A percentile compares a stretch with the other conserved stretches of the same genome.
Conservation (phyloP, 2,329 filamentous ascomycete species). For the Sporothrix pallida region DNA sequence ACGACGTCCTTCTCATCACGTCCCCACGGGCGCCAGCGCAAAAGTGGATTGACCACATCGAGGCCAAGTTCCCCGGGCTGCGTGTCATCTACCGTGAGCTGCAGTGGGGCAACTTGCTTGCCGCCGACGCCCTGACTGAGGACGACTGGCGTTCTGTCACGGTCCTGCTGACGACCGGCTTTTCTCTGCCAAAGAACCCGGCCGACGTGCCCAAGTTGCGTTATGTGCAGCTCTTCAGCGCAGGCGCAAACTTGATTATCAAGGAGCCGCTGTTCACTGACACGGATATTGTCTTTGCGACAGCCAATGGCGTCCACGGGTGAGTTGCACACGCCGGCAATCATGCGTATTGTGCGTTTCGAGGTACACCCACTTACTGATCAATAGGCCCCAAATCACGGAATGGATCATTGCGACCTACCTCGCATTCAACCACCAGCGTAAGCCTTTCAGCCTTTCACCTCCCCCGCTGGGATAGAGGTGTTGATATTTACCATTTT, state of each 20-base stretch:
- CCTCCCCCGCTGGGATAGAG: not conserved
- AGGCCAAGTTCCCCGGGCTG: constrained; percentile 52
- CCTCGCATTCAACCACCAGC: constrained; percentile 54
- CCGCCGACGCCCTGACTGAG: constrained; percentile 35
- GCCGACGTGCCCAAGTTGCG: constrained; percentile 55
- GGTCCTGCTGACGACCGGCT: constrained; percentile 44
- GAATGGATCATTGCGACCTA: constrained; percentile 63
- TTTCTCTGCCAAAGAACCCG: constrained; percentile 47
- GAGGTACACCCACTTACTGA: not conserved
- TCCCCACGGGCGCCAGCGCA: constrained; percentile 44
- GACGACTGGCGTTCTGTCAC: constrained; percentile 58
- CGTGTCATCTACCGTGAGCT: constrained; percentile 45
- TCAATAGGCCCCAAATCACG: constrained; percentile 59
- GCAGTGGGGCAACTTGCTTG: constrained; percentile 42
- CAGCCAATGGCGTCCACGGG: constrained; percentile 65
- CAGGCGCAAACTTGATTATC: constrained; percentile 59
- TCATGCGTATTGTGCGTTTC: not conserved
- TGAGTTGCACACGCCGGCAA: constrained; percentile 43
- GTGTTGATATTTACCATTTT: no score
- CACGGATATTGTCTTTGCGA: constrained; percentile 58
- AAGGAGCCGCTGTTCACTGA: constrained; percentile 56
- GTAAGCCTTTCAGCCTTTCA: constrained; percentile 45
- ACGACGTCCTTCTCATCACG: constrained; percentile 56
- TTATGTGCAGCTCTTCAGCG: constrained; percentile 60
- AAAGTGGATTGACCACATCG: constrained; percentile 47